Evolutionary conservation across 495 filamentous ascomycete genomes (phyloP), one percentile per base, ranked within the genome.

Genomic region (Aspergillus sparsus): DNA sequence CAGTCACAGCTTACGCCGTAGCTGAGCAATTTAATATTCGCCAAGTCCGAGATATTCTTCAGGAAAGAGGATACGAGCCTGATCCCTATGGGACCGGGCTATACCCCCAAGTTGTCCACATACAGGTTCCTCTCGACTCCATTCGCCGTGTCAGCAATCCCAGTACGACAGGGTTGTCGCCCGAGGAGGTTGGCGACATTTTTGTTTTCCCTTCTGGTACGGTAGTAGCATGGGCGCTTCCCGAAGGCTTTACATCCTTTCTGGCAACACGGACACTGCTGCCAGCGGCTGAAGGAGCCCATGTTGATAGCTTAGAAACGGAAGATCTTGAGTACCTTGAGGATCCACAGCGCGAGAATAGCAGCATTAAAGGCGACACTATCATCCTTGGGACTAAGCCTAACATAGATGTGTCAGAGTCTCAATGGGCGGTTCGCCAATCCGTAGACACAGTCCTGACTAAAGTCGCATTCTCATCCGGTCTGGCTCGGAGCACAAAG

Each of bases 191-290:
- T 53, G 92, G 92, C 11, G 94, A 98, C 70, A 82, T 97, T 12
- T 97, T 98, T 63, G 86, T 98, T n/a, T 98, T 98, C 65, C 92
- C 94, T 6, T 96, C 93, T 1, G 94, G 94, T 3, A 95, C 92
- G n/a, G 84, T 97, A 5, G 94, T 98, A 8, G 84, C 90, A 33
- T 98, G 94, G 94, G 86, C 86, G 7, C 79, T 97, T 3, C 86
- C 89, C 0, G 80, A 90, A 54, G 83, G 85, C 34, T 82, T 89
- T 16, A 86, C 88, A 11, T 83, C 82, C 13, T 83, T 83, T 27
- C 74, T 98, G n/a, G 87, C 93, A 3, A 87, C 87, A 6, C 81
- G 80, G 53, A 87, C 88, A 36, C 75, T 95, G 7, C 78, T 88
- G 0, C 85, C 86, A 0, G 92, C 93, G 1, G 92, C 93, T 5